Percentiles rank a stretch among this genome's conserved stretches.
phyloP scores from a whole-genome alignment of 2,329 filamentous ascomycete species.

The Zasmidium cellare region DNA sequence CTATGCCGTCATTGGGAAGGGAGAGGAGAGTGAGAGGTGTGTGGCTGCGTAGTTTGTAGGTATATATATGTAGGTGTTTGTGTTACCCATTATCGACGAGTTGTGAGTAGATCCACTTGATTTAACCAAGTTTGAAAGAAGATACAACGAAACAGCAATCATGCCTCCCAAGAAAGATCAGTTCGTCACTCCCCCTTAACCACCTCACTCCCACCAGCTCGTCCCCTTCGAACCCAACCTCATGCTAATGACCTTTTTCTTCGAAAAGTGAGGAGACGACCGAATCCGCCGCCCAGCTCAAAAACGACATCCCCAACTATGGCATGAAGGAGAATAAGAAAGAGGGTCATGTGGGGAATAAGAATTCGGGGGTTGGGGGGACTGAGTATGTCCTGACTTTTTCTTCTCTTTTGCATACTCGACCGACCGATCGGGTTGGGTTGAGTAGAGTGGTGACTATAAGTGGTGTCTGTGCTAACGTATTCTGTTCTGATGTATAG shows the following conservation, averaged over 20 bases:
- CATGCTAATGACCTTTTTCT: too few relatives aligned
- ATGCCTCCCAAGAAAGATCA: background rate
- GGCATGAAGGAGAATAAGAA: conserved; percentile 10
- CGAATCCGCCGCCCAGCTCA: conserved; percentile 3
- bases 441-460: too few relatives aligned
- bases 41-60: background rate
- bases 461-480: background rate
- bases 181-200: background rate
- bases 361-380: conserved; percentile 23
- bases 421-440: too few relatives aligned
- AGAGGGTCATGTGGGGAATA: conserved; percentile 17
- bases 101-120: too few relatives aligned
- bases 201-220: too few relatives aligned
- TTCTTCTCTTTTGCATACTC: too few relatives aligned
- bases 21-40: too few relatives aligned
- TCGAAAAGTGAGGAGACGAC: background rate
- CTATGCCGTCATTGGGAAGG: background rate
- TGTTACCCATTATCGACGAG: background rate
- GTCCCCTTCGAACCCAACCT: too few relatives aligned
- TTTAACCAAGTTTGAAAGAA: background rate
- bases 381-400: conserved; percentile 16
- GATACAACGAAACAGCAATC: background rate
- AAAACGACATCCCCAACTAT: conserved; percentile 10
- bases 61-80: background rate
- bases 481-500: background rate